phyloP scores from a whole-genome alignment of 2,329 filamentous ascomycete species.

The Samsoniella hepiali region DNA sequence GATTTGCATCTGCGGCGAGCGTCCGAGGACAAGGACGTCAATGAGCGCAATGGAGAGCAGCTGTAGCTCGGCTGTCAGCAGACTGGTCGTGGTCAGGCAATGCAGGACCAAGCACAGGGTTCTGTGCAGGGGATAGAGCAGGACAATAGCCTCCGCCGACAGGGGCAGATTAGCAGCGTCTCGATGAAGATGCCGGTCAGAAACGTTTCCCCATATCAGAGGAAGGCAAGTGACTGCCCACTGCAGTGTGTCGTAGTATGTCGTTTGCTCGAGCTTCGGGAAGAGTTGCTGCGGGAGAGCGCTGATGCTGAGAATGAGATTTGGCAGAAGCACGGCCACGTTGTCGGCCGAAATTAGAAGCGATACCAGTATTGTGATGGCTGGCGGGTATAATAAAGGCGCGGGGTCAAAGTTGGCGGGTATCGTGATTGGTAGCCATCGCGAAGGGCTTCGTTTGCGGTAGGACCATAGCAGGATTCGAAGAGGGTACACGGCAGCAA shows the following conservation, averaged over 20 bases:
- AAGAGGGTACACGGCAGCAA: slow-evolving; percentile 57
- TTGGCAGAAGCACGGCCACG: slow-evolving; percentile 64
- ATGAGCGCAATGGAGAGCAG: slow-evolving; percentile 79
- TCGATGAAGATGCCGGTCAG: slow-evolving; percentile 37
- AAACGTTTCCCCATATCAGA: slow-evolving; percentile 38
- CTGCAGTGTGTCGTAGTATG: slow-evolving; percentile 65
- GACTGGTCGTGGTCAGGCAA: slow-evolving; percentile 81
- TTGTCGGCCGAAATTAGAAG: slow-evolving; percentile 66
- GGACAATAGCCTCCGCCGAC: slow-evolving; percentile 55
- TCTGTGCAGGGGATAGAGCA: slow-evolving; percentile 82
- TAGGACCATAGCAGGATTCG: slow-evolving; percentile 52
- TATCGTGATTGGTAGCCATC: slow-evolving; percentile 47
- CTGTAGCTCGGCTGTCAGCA: slow-evolving; percentile 83
- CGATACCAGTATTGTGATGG: slow-evolving; percentile 73
- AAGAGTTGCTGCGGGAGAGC: slow-evolving; percentile 72
- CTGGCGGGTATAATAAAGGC: slow-evolving; percentile 79
- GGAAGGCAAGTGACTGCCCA: slow-evolving; percentile 77
- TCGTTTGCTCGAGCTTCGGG: slow-evolving; percentile 56
- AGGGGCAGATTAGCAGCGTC: slow-evolving; percentile 31
- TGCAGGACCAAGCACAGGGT: slow-evolving; percentile 70
- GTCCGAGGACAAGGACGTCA: slow-evolving; percentile 73
- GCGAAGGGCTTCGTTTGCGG: slow-evolving; percentile 37
- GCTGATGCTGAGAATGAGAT: slow-evolving; percentile 76
- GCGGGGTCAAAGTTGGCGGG: slow-evolving; percentile 86
- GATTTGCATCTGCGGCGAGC: slow-evolving; percentile 79